phyloP scores from a whole-genome alignment of 2,329 filamentous ascomycete species.

The Aspergillus sp. region DNA sequence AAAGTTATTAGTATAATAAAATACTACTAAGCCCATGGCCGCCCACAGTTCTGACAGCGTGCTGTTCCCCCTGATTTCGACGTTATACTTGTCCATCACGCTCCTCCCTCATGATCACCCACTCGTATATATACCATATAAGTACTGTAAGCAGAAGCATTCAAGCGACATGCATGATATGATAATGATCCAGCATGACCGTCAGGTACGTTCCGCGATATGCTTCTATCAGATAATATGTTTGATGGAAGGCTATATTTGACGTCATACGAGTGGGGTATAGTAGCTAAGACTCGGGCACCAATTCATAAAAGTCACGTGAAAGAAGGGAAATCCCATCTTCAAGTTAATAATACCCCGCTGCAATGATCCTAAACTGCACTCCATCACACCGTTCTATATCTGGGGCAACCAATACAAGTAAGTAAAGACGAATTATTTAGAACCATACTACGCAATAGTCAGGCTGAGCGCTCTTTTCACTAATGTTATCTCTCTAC shows the following conservation, averaged over 20 bases:
- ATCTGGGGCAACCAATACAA: not conserved
- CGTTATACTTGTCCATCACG: not conserved
- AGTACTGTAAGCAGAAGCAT: not conserved
- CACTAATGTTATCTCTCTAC: not conserved
- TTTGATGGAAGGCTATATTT: not conserved
- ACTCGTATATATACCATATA: not conserved
- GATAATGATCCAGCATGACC: not conserved
- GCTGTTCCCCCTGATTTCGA: not conserved
- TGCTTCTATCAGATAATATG: not conserved
- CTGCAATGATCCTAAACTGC: not conserved
- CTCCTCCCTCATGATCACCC: not conserved
- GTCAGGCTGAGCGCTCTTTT: not conserved
- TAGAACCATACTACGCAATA: not conserved
- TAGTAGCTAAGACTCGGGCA: not conserved
- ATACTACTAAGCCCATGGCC: not conserved
- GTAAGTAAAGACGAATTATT: not conserved
- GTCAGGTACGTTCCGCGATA: not conserved
- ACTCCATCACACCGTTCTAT: not conserved
- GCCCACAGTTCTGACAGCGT: not conserved
- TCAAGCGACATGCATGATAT: not conserved
- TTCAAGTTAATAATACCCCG: not conserved
- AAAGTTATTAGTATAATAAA: not conserved
- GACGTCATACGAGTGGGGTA: not conserved
- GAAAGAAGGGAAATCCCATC: not conserved
- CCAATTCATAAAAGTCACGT: not conserved